Evolutionary conservation across 176 grass and related monocot species (phyloP), one percentile per base, ranked within the genome.

Genomic region (Carex myosuroides): DNA sequence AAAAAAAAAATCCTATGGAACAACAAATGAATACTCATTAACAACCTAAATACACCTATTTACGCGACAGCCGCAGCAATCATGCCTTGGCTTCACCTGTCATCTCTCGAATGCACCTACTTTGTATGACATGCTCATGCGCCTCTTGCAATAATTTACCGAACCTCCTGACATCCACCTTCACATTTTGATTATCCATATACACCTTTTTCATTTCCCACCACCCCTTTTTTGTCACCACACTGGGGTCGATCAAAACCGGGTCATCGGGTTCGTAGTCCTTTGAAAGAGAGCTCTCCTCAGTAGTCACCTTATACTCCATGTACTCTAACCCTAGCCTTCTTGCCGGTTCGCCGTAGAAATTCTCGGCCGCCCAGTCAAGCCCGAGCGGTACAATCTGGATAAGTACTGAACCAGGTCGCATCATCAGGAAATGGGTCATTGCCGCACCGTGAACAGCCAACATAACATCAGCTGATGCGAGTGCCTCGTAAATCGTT

Each of bases 131-230:
- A 82, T 85, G 77, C 6, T 11, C 61, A 60, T 76, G 65, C 3
- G 91, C 92, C 71, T 84, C 6, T 82, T 68, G 78, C 69, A 98
- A 91, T 67, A 95, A 57, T 75, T 87, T 92, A 69, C 75, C 83
- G 76, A 98, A 95, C 61, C 91, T 90, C 58, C 85, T 95, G 60
- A 98, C 20, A 87, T 93, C 88, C 1, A 98, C 81, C n/a, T 85
- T 98, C 17, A 98, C 91, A 85, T 95, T 98, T 87, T 98, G 95
- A 3, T 85, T 90, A 81, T 95, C 95, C 87, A 95, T 92, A 88
- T 95, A 98, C 12, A 98, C 93, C 83, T 91, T 94, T 93, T 98
- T 98, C 92, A 93, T 98, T 88, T 94, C 95, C 88, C 83, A 85
- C 92, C 92, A 98, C 2, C 92, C 95, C 22, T 85, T 88, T 88